Conservation (phyloP, 1,284 basidiomycete genomes). For the Somion occarium region DNA sequence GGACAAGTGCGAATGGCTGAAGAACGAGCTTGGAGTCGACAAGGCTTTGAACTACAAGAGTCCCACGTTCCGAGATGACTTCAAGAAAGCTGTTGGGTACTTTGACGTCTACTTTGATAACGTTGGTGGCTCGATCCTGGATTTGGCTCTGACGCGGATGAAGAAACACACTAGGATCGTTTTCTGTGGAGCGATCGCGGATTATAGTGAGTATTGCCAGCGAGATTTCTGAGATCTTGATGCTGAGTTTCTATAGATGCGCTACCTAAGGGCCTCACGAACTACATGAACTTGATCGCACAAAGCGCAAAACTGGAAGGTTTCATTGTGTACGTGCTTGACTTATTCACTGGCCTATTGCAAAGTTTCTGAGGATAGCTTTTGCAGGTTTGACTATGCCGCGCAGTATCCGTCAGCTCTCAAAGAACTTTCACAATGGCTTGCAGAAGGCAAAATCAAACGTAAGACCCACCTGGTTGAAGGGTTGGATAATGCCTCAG, state of each 20-base stretch:
- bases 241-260: slow-evolving; percentile 35
- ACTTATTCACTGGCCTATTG: not conserved
- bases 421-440: slow-evolving; percentile 47
- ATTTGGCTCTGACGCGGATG: slow-evolving; percentile 68
- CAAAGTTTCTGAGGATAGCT: not conserved
- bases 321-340: slow-evolving; percentile 66
- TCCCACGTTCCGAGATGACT: slow-evolving; percentile 61
- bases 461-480: slow-evolving; percentile 77
- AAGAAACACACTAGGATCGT: slow-evolving; percentile 76
- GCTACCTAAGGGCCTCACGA: slow-evolving; percentile 54
- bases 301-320: slow-evolving; percentile 78
- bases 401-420: slow-evolving; percentile 49
- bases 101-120: slow-evolving; percentile 87
- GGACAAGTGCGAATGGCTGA: slow-evolving; percentile 83
- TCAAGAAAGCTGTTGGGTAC: slow-evolving; percentile 56
- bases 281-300: slow-evolving; percentile 64
- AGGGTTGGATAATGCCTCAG: slow-evolving; percentile 69
- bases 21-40: slow-evolving; percentile 78
- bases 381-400: slow-evolving; percentile 60
- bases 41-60: slow-evolving; percentile 87
- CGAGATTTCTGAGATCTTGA: not conserved
- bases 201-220: slow-evolving; percentile 51
- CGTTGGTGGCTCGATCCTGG: slow-evolving; percentile 81
- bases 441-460: slow-evolving; percentile 72
- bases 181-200: slow-evolving; percentile 80